These are phyloP conservation scores for Gardenia jasminoides DNA, from an alignment of 257 asterid genomes.

Conservation along the genomic window DNA sequence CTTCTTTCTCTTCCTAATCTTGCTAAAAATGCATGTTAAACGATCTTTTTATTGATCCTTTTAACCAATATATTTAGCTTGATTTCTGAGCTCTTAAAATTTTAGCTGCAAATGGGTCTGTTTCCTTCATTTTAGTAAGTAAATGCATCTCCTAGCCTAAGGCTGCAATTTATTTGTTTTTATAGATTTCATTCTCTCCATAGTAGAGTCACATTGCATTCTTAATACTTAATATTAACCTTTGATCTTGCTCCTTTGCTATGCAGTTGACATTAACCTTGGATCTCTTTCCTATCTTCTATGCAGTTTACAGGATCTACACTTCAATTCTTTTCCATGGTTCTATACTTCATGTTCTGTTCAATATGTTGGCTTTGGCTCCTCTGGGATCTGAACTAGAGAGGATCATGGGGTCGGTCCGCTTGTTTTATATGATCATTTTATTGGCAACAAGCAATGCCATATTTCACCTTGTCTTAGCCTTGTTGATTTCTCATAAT, in stretches of 20 bases:
- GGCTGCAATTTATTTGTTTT: background rate
- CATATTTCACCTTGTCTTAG: constrained; percentile 64
- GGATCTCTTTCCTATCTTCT: constrained; percentile 1
- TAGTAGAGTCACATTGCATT: background rate
- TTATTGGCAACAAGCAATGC: constrained; percentile 85
- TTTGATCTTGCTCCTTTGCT: constrained; percentile 4
- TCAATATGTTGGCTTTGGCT: constrained; percentile 95
- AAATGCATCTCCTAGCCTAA: too few species aligned
- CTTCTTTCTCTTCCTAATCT: too few species aligned
- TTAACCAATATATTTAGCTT: background rate
- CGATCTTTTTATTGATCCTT: background rate
- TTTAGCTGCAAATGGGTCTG: constrained; percentile 2
- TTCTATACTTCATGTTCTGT: constrained; percentile 80
- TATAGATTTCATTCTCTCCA: background rate
- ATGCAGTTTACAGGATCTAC: constrained; percentile 84
- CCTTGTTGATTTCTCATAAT: constrained; percentile 61
- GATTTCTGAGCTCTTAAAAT: background rate
- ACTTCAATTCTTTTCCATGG: constrained; percentile 87
- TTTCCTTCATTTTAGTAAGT: background rate
- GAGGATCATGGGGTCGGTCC: constrained; percentile 96
- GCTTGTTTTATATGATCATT: constrained; percentile 56
- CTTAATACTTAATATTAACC: background rate
- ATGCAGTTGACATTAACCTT: constrained; percentile 42
- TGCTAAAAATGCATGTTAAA: background rate
- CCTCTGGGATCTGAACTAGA: constrained; percentile 99